These are phyloP conservation scores for Mucor indicus DNA, from an alignment of 371 early-diverging fungal species.

Conservation along the genomic window DNA sequence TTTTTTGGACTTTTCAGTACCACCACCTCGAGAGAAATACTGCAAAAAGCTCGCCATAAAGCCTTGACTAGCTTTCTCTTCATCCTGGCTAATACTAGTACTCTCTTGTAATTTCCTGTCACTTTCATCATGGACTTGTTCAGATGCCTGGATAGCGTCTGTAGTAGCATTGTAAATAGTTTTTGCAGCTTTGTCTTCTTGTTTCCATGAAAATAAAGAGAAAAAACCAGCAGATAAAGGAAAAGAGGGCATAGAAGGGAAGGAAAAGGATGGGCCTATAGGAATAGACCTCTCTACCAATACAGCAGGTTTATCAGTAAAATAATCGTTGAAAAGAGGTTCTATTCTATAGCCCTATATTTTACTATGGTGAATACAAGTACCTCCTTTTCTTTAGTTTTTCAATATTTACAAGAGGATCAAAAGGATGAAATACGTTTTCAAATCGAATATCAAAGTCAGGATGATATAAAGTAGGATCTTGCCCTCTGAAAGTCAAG, in stretches of 20 bases:
- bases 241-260: conserved; percentile 42
- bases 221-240: conserved; percentile 29
- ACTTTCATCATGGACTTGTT: neutral
- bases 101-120: neutral
- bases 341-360: conserved; percentile 47
- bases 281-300: conserved; percentile 41
- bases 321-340: conserved; percentile 43
- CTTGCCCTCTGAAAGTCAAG: conserved; percentile 60
- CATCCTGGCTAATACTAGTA: neutral
- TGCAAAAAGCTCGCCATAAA: conserved; percentile 28
- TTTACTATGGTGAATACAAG: neutral
- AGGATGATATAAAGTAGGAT: conserved; percentile 45
- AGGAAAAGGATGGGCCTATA: conserved; percentile 39
- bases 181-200: conserved; percentile 13
- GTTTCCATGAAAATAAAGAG: conserved; percentile 39
- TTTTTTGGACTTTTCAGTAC: neutral
- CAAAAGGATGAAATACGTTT: conserved; percentile 68
- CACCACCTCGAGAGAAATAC: conserved; percentile 22
- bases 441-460: conserved; percentile 51
- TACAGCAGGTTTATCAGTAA: conserved; percentile 49
- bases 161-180: conserved; percentile 12
- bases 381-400: too few relatives aligned
- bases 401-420: conserved; percentile 49
- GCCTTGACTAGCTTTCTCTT: conserved; percentile 2
- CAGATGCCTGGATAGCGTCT: conserved; percentile 6